Base-by-base conservation (phyloP, 2,329 filamentous ascomycete genomes). In the Aspergillus aculeatus region DNA sequence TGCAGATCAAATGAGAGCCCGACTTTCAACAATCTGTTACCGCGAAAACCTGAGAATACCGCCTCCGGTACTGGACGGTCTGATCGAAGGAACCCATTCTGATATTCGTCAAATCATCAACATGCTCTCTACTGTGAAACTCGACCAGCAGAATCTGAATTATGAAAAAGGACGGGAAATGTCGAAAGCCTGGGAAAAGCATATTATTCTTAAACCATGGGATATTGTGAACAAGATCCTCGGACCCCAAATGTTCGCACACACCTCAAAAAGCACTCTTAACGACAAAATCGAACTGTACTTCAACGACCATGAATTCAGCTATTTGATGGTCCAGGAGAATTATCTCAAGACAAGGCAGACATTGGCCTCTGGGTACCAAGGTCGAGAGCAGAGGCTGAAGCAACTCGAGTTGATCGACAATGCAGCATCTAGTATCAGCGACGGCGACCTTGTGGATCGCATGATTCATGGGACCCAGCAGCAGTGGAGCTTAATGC, bases 231-330 rank as follows among this genome's bases (percentile, higher is more conserved):
- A 90, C 72, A 97, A 97, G 79, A 92, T 99, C 73, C 85, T 99
- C 5, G 91, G 86, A 26, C 89, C 92, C 4, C 91, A 92, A 41
- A 86, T 97, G 77, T 99, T 98, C 76, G 84, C 90, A 24, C 84
- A 88, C 4, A 86, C 88, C 53, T 96, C 92, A 77, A 96, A 91
- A 66, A 82, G 91, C 3, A 96, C 92, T 0, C 80, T 99, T 38
- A 98, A 98, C 73, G 94, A 99, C 75, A 99, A 99, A 82, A 95
- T 96, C 63, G 94, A 99, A 77, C 86, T 99, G 1, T 99, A 99
- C 76, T 99, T 99, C 82, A 98, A 99, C 75, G 95, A 99, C 69
- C 95, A 99, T 71, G 95, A 99, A 69, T 96, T 98, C 78, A 97
- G 92, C 70, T 95, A 89, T 71, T 82, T 99, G 56, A 98, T 99